phyloP scores from a whole-genome alignment of 2,329 filamentous ascomycete genomes.

The Pestalotiopsis sp. region DNA sequence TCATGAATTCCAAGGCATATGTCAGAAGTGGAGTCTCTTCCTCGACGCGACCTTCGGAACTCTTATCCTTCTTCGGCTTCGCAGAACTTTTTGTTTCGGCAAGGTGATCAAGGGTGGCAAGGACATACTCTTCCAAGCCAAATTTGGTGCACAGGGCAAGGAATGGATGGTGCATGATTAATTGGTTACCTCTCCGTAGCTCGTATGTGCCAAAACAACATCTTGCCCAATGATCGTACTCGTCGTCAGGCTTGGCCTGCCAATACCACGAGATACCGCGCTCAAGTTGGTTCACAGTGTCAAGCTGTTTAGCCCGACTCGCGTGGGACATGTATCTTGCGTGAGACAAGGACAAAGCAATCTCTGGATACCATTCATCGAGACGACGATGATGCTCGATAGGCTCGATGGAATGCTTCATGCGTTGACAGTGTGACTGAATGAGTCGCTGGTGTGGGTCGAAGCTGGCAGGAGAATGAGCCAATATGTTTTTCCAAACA shows the following conservation, averaged over 20 bases:
- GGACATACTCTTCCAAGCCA: constrained; percentile 31
- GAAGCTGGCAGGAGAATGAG: constrained; percentile 17
- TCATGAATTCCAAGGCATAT: constrained; percentile 36
- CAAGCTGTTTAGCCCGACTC: constrained; percentile 14
- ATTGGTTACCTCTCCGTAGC: constrained; percentile 28
- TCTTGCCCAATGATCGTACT: constrained; percentile 36
- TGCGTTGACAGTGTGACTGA: constrained; percentile 34
- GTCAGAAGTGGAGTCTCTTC: constrained; percentile 31
- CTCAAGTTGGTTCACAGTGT: constrained; percentile 31
- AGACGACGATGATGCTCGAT: constrained; percentile 38
- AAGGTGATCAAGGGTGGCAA: constrained; percentile 21
- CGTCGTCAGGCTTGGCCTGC: constrained; percentile 22
- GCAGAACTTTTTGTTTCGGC: neutral
- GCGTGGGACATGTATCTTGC: constrained; percentile 30
- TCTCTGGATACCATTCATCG: constrained; percentile 41
- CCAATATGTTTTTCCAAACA: constrained; percentile 22
- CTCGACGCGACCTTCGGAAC: neutral
- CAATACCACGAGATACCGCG: constrained; percentile 33
- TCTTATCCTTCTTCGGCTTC: neutral
- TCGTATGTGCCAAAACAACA: constrained; percentile 34
- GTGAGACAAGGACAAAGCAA: constrained; percentile 39
- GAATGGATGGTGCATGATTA: constrained; percentile 32
- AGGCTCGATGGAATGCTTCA: constrained; percentile 35
- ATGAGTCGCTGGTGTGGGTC: constrained; percentile 35
- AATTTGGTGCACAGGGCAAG: constrained; percentile 35